These are phyloP conservation scores for Hibiscus syriacus DNA, from an alignment of 345 rosid species.

Conservation along the genomic window DNA sequence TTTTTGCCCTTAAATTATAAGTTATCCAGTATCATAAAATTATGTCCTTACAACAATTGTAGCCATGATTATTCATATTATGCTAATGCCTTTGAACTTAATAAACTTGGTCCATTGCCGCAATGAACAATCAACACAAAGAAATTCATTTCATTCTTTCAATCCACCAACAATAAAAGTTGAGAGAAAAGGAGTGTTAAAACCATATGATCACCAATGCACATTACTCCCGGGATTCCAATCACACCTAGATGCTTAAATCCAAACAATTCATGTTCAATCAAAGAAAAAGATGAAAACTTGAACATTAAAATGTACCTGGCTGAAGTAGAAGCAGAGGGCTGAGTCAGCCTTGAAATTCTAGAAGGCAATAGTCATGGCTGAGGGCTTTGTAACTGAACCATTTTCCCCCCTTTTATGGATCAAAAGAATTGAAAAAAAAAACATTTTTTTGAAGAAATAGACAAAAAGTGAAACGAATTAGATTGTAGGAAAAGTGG, in stretches of 20 bases:
- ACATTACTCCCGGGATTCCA: neutral
- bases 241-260: neutral
- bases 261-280: neutral
- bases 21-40: too few relatives aligned
- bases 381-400: conserved; percentile 33
- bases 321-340: neutral
- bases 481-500: neutral
- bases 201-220: neutral
- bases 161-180: neutral
- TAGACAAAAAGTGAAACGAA: neutral
- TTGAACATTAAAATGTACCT: conserved; percentile 19
- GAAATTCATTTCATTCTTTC: too few relatives aligned
- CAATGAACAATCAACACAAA: neutral
- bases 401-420: conserved; percentile 24
- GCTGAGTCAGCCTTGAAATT: conserved; percentile 8
- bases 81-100: too few relatives aligned
- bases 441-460: neutral
- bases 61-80: too few relatives aligned
- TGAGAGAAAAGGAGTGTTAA: neutral
- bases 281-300: too few relatives aligned
- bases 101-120: neutral
- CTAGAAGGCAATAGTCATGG: conserved; percentile 30
- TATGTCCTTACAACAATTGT: too few relatives aligned
- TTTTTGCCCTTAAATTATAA: neutral
- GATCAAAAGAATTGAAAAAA: too few relatives aligned